Evolutionary conservation across 2,329 filamentous ascomycete genomes (phyloP).

Genomic region (Fusarium avenaceum): DNA sequence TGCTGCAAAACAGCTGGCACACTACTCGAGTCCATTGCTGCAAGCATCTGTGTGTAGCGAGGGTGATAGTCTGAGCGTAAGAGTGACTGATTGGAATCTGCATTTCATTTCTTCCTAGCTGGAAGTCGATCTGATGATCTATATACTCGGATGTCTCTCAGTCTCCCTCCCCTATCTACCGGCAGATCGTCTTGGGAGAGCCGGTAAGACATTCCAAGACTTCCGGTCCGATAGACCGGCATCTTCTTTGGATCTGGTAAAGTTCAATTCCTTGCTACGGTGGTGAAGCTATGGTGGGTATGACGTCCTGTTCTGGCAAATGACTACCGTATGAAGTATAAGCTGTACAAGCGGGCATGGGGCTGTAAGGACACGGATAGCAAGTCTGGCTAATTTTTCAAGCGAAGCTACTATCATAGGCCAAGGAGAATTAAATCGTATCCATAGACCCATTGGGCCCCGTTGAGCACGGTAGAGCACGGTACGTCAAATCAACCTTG

Average conservation of each 20-base stretch:
- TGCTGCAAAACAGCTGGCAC: neutral
- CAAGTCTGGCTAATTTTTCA: neutral
- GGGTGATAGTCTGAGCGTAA: neutral
- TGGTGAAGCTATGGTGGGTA: neutral
- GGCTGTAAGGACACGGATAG: neutral
- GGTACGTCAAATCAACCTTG: neutral
- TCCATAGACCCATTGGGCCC: neutral
- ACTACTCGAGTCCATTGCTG: slow-evolving; percentile 6
- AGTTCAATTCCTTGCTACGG: neutral
- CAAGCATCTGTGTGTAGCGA: no score
- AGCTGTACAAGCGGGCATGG: neutral
- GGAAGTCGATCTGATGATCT: neutral
- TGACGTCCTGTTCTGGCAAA: neutral
- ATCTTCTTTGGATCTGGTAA: neutral
- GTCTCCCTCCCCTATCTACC: neutral
- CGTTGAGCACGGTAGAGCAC: neutral
- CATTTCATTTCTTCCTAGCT: neutral
- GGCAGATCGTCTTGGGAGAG: neutral
- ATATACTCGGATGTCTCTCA: neutral
- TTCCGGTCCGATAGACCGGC: neutral
- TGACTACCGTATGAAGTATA: neutral
- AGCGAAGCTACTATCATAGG: neutral
- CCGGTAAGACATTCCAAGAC: neutral
- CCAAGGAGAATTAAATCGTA: neutral
- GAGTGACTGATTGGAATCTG: neutral